A percentile compares a stretch with the other conserved stretches of the same genome.
Evolutionary conservation across 75 land plant genomes (phyloP).

Genomic region (Pseudotsuga menziesii): DNA sequence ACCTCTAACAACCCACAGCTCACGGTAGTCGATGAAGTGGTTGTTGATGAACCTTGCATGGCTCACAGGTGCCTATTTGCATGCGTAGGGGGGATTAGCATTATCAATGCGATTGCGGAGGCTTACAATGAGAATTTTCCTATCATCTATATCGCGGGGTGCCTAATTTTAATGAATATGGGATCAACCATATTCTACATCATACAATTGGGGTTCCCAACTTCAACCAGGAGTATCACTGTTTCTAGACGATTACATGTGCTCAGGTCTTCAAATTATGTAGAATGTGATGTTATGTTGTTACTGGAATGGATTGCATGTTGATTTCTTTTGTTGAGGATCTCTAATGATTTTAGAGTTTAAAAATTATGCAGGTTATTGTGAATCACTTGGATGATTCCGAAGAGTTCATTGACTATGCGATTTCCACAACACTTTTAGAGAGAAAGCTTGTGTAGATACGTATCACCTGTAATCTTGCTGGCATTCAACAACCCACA

Average conservation of each 20-base stretch:
- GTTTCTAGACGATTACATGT: conserved; percentile 56
- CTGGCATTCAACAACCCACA: conserved; percentile 42
- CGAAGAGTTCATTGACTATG: conserved; percentile 47
- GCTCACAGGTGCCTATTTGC: too few species aligned
- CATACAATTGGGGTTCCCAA: conserved; percentile 50
- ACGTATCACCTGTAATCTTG: conserved; percentile 50
- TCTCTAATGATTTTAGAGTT: too few species aligned
- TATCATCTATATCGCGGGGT: conserved; percentile 50
- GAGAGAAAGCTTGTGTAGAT: conserved; percentile 68
- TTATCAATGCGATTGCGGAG: conserved; percentile 56
- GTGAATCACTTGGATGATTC: conserved; percentile 50
- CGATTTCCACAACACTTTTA: conserved; percentile 44
- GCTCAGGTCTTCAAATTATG: conserved; percentile 24
- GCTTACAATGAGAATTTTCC: conserved; percentile 52
- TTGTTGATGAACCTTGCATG: too few species aligned
- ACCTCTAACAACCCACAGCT: too few species aligned
- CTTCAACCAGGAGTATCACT: conserved; percentile 51
- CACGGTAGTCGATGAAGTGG: too few species aligned
- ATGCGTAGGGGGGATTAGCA: conserved; percentile 58
- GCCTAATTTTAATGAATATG: conserved; percentile 53
- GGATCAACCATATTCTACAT: conserved; percentile 47
- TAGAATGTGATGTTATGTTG: too few species aligned
- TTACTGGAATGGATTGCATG: too few species aligned
- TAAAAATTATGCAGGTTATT: too few species aligned
- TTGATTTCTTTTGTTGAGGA: too few species aligned